Conservation (phyloP, 2,329 filamentous ascomycete species). For the Hawksworthiomyces lignivorus region DNA sequence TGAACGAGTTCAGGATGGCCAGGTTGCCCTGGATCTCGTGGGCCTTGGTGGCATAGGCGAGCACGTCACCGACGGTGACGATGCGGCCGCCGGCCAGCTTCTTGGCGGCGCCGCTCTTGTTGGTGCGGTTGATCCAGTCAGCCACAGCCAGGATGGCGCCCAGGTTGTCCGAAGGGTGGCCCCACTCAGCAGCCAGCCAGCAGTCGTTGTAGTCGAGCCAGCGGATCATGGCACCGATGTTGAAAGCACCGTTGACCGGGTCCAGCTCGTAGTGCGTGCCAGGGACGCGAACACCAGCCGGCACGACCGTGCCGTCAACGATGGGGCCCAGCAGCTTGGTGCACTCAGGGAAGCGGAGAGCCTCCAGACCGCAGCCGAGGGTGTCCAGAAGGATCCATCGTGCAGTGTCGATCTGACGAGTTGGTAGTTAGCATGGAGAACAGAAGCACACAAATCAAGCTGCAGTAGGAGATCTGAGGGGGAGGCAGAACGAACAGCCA, state of each 20-base stretch:
- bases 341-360: constrained; percentile 91
- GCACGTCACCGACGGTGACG: constrained; percentile 80
- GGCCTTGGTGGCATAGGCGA: constrained; percentile 98
- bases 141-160: constrained; percentile 94
- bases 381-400: constrained; percentile 96
- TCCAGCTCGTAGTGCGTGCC: constrained; percentile 93
- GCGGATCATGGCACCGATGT: constrained; percentile 97
- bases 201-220: constrained; percentile 99
- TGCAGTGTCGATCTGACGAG: constrained; percentile 68
- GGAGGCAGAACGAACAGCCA: constrained; percentile 61
- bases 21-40: constrained; percentile 98
- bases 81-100: constrained; percentile 73
- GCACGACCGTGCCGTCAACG: constrained; percentile 83
- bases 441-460: not conserved
- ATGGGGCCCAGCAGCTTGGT: constrained; percentile 87
- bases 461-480: not conserved
- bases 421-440: constrained; percentile 1
- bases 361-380: constrained; percentile 91
- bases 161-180: constrained; percentile 95
- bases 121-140: constrained; percentile 94
- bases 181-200: constrained; percentile 91
- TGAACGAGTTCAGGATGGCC: constrained; percentile 95
- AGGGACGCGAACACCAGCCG: constrained; percentile 83
- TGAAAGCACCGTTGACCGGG: constrained; percentile 93
- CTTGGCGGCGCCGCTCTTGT: constrained; percentile 36